phyloP scores from a whole-genome alignment of 441 rosid species.

The Gossypium gossypioides region DNA sequence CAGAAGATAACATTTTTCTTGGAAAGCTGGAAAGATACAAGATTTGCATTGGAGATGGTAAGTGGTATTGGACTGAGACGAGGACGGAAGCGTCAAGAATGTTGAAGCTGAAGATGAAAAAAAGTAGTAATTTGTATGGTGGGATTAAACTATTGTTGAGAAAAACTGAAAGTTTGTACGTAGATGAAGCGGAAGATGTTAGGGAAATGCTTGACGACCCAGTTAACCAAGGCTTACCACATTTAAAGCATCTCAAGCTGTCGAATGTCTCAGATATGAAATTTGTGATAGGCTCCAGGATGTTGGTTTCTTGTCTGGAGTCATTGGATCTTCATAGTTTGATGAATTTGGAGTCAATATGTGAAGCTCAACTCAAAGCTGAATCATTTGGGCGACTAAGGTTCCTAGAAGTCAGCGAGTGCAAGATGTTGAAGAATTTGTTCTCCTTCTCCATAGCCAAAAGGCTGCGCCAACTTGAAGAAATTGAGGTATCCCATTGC shows the following conservation, averaged over 20 bases:
- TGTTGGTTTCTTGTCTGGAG: neutral
- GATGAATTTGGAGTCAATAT: conserved; percentile 4
- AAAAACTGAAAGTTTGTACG: neutral
- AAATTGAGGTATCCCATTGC: neutral
- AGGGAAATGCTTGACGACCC: neutral
- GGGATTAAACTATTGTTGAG: neutral
- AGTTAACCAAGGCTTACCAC: neutral
- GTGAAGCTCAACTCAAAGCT: neutral
- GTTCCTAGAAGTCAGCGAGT: neutral
- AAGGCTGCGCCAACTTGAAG: conserved; percentile 5
- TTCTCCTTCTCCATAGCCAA: conserved; percentile 11
- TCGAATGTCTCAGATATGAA: neutral
- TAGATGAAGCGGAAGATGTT: neutral
- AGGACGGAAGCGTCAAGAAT: neutral
- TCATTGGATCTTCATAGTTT: neutral
- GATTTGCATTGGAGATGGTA: neutral
- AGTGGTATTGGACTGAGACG: neutral
- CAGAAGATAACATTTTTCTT: neutral
- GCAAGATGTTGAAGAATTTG: conserved; percentile 10
- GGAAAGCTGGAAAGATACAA: neutral
- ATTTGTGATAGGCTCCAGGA: neutral
- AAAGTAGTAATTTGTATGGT: too few species aligned
- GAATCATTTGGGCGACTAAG: neutral
- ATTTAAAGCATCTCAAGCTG: neutral
- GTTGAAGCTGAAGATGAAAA: neutral